These are phyloP conservation scores for Psilocybe cubensis DNA, from an alignment of 768 basidiomycete genomes.

Conservation along the genomic window DNA sequence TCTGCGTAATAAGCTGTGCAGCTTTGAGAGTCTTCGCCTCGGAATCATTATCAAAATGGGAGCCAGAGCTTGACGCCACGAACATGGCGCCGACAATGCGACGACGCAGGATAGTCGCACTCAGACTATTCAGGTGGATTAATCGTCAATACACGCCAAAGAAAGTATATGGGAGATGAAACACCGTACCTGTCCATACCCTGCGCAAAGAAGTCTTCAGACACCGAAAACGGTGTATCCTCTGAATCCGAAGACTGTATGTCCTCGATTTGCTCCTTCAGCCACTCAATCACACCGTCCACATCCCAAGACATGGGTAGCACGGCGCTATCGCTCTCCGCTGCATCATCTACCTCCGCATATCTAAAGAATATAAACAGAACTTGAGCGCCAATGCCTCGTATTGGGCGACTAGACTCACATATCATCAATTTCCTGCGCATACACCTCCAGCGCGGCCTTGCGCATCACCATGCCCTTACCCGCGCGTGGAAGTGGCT, in stretches of 20 bases:
- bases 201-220: constrained; percentile 22
- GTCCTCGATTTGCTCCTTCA: constrained; percentile 20
- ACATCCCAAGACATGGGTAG: constrained; percentile 20
- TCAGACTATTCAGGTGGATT: constrained; percentile 13
- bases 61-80: no score
- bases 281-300: constrained; percentile 15
- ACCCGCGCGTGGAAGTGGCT: constrained; percentile 45
- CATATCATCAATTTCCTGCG: constrained; percentile 50
- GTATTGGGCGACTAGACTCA: constrained; percentile 28
- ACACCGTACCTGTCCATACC: constrained; percentile 24
- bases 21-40: constrained; percentile 2
- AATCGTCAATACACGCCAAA: neutral
- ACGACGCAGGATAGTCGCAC: constrained; percentile 25
- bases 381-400: neutral
- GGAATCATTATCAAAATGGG: no score
- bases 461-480: constrained; percentile 55
- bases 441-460: constrained; percentile 43
- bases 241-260: constrained; percentile 8
- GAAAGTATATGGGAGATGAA: neutral
- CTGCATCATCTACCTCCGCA: constrained; percentile 17
- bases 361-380: constrained; percentile 14
- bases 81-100: constrained; percentile 23
- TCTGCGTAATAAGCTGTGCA: constrained; percentile 16
- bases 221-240: constrained; percentile 3
- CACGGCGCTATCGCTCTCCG: constrained; percentile 8